Evolutionary conservation across 2,329 filamentous ascomycete species (phyloP).

Genomic region (Bipolaris zeicola): DNA sequence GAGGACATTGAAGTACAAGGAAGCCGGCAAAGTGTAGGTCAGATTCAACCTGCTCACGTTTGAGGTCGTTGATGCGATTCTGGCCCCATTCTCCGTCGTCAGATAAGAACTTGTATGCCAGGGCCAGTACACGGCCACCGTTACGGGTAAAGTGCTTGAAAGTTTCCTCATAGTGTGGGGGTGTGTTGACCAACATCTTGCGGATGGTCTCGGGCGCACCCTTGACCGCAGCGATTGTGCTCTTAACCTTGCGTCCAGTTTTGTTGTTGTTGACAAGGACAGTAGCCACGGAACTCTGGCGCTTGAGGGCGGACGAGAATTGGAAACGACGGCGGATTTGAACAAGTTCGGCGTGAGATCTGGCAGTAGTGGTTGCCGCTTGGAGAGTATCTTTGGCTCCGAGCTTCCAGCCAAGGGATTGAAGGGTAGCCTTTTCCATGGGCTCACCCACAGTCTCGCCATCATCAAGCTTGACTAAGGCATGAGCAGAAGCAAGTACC

Average conservation of each 20-base stretch:
- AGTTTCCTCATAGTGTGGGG: conserved; percentile 92
- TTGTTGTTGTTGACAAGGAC: conserved; percentile 73
- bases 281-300: conserved; percentile 91
- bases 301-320: conserved; percentile 94
- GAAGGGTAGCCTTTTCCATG: conserved; percentile 96
- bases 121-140: conserved; percentile 88
- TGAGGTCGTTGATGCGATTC: conserved; percentile 87
- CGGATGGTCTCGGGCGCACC: conserved; percentile 96
- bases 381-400: conserved; percentile 84
- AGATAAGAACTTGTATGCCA: conserved; percentile 92
- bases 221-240: conserved; percentile 94
- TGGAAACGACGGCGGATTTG: conserved; percentile 97
- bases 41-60: conserved; percentile 88
- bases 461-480: conserved; percentile 93
- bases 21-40: conserved; percentile 91
- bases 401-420: conserved; percentile 89
- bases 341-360: conserved; percentile 70
- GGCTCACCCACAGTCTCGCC: conserved; percentile 97
- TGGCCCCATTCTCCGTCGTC: conserved; percentile 80
- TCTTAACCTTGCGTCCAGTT: conserved; percentile 75
- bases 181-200: conserved; percentile 84
- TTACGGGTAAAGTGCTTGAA: conserved; percentile 98
- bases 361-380: conserved; percentile 64
- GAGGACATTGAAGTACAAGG: conserved; percentile 89
- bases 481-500: conserved; percentile 92